Conservation (phyloP, 2,329 filamentous ascomycete species). For the Alternaria sp. region DNA sequence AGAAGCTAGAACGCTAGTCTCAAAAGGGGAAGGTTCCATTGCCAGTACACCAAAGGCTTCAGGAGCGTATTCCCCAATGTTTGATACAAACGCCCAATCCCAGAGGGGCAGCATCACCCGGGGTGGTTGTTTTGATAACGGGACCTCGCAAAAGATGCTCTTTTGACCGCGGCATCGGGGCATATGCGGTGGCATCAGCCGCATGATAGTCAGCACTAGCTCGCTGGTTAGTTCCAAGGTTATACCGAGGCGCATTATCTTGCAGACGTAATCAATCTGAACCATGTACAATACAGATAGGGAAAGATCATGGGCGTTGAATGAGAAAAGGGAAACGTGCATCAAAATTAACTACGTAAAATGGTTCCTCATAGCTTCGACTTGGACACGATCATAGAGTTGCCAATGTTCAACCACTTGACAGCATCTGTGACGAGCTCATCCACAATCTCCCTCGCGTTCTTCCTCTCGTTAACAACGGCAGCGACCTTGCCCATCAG, state of each 20-base stretch:
- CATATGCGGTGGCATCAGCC: neutral
- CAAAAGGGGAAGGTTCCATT: too few relatives aligned
- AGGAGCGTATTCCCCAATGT: too few relatives aligned
- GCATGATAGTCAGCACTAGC: neutral
- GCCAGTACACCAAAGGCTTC: too few relatives aligned
- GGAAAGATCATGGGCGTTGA: neutral
- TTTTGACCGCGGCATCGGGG: neutral
- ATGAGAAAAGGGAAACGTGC: neutral
- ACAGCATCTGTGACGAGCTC: conserved; percentile 89
- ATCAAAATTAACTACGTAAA: neutral
- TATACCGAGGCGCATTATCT: neutral
- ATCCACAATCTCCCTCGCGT: conserved; percentile 89
- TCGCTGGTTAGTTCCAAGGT: neutral
- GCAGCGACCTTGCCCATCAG: conserved; percentile 97
- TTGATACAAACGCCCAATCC: too few relatives aligned
- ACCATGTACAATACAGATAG: neutral
- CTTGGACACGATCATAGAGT: conserved; percentile 61
- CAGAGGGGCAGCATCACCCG: too few relatives aligned
- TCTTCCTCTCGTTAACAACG: conserved; percentile 90
- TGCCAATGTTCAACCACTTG: conserved; percentile 70
- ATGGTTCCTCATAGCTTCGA: conserved; percentile 38
- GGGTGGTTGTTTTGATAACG: too few relatives aligned
- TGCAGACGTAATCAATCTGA: neutral
- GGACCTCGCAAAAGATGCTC: too few relatives aligned
- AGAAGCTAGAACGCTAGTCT: too few relatives aligned